Conservation (phyloP, 1,284 basidiomycete genomes). For the Tilletia indica region DNA sequence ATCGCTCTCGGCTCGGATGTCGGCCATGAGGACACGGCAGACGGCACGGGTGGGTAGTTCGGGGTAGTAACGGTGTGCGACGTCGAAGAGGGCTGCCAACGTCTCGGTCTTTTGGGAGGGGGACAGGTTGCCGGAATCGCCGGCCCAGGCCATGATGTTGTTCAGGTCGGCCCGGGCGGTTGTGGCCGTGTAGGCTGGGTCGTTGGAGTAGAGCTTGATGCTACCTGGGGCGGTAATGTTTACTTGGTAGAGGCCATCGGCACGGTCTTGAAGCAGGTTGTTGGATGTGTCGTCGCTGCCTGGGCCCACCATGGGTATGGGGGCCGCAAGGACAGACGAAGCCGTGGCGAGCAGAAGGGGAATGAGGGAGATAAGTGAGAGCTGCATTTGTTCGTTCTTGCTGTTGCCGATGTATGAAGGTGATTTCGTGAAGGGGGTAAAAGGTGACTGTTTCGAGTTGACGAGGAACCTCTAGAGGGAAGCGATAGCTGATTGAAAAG, state of each 20-base stretch:
- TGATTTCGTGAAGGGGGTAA: no score
- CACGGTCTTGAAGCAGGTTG: no score
- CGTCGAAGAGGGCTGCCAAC: constrained; percentile 16
- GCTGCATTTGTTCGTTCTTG: not conserved
- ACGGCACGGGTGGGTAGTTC: constrained; percentile 10
- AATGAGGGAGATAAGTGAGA: not conserved
- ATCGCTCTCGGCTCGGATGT: constrained; percentile 19
- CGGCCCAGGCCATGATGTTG: constrained; percentile 5
- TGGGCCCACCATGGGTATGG: no score
- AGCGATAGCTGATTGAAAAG: no score
- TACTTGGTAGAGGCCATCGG: not conserved
- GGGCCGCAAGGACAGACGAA: not conserved
- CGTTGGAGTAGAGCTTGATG: not conserved
- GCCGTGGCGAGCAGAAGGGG: not conserved
- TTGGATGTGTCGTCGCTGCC: no score
- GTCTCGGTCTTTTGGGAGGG: not conserved
- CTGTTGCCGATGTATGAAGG: no score
- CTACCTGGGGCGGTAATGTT: not conserved
- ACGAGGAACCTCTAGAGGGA: no score
- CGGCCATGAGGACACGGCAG: constrained; percentile 10
- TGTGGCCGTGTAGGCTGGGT: not conserved
- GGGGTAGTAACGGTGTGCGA: constrained; percentile 19
- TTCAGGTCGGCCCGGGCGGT: not conserved
- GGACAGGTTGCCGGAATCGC: not conserved
- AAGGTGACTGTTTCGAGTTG: no score